Conservation (phyloP, 352 stramenopile genomes). For the Pythium sukuiense region DNA sequence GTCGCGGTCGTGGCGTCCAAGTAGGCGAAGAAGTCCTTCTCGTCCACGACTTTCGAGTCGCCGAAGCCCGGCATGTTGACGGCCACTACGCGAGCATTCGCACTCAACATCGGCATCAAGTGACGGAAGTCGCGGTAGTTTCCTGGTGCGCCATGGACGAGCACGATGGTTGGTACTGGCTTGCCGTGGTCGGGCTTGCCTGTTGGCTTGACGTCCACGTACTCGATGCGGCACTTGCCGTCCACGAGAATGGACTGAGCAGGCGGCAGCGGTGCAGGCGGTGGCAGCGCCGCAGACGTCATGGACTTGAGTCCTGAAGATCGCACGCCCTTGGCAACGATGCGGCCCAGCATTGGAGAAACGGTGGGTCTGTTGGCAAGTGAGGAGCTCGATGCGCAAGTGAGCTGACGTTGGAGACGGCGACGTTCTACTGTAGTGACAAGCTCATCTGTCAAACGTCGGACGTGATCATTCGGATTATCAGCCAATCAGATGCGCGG, state of each 20-base stretch:
- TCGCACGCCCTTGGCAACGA: not conserved
- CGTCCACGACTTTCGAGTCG: not conserved
- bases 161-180: slow-evolving; percentile 15
- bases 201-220: slow-evolving; percentile 7
- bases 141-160: slow-evolving; percentile 28
- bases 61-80: slow-evolving; percentile 16
- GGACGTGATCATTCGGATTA: not conserved
- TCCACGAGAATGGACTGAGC: slow-evolving; percentile 9
- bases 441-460: no score
- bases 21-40: slow-evolving; percentile 5
- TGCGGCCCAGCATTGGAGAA: not conserved
- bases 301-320: not conserved
- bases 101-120: slow-evolving; percentile 8
- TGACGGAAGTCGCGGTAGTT: slow-evolving; percentile 21
- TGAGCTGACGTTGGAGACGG: not conserved
- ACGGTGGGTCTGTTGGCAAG: not conserved
- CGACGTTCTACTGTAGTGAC: no score
- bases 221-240: slow-evolving; percentile 17
- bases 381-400: not conserved
- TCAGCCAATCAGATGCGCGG: not conserved
- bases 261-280: not conserved
- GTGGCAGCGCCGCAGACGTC: slow-evolving; percentile 1
- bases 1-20: not conserved
- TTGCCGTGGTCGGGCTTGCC: not conserved
- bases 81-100: slow-evolving; percentile 12